Evolutionary conservation across 2,329 filamentous ascomycete species (phyloP).

Genomic region (Pseudovirgaria hyperparasitica): DNA sequence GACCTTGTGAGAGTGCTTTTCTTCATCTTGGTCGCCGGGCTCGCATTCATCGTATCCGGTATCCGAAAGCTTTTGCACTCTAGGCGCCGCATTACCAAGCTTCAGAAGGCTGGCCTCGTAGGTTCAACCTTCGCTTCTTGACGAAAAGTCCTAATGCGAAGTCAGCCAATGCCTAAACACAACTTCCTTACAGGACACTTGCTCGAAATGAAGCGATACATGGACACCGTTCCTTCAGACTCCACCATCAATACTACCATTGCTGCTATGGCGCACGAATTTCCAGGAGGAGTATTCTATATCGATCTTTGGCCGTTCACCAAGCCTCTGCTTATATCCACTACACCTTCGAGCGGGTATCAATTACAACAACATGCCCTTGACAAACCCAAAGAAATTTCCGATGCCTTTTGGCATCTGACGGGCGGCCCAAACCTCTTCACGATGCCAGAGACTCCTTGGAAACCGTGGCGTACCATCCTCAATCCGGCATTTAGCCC

Average conservation of each 20-base stretch:
- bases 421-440: conserved; percentile 6
- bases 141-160: too few relatives aligned
- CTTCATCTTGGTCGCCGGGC: too few relatives aligned
- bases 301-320: conserved; percentile 11
- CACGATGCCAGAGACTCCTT: conserved; percentile 5
- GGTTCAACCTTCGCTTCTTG: too few relatives aligned
- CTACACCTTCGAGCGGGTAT: conserved; percentile 5
- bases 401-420: conserved; percentile 9
- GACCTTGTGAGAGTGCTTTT: too few relatives aligned
- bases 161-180: conserved; percentile 9
- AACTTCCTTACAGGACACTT: conserved; percentile 8
- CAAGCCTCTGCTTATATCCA: conserved; percentile 5
- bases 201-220: conserved; percentile 5
- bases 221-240: conserved; percentile 5
- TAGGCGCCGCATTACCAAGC: too few relatives aligned
- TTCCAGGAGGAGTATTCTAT: conserved; percentile 7
- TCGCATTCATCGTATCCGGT: too few relatives aligned
- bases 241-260: conserved; percentile 5
- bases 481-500: conserved; percentile 9
- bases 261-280: conserved; percentile 13
- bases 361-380: conserved; percentile 7
- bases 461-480: conserved; percentile 9
- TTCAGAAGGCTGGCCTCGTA: too few relatives aligned
- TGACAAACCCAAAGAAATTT: conserved; percentile 10
- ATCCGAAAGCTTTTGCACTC: too few relatives aligned